phyloP scores from a whole-genome alignment of 2,329 filamentous ascomycete species.

The Calonectria pauciramosa region DNA sequence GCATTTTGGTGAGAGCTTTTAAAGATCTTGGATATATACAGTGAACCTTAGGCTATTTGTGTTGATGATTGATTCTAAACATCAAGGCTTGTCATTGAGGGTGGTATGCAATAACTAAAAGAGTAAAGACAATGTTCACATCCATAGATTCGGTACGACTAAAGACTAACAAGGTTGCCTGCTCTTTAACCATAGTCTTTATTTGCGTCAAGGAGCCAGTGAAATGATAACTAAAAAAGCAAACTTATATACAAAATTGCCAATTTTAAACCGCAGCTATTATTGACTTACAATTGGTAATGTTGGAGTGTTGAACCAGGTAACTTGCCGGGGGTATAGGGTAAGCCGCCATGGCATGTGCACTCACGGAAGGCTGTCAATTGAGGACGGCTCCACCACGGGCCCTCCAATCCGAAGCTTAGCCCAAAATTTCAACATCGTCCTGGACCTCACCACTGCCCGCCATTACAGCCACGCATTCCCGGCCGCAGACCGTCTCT shows the following conservation, averaged over 20 bases:
- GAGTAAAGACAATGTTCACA: neutral
- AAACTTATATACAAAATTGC: neutral
- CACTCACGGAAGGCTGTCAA: neutral
- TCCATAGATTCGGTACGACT: neutral
- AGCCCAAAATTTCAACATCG: slow-evolving; percentile 45
- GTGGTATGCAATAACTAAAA: neutral
- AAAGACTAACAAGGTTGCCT: neutral
- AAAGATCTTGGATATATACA: slow-evolving; percentile 37
- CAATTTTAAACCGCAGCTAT: too few relatives aligned
- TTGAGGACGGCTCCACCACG: slow-evolving; percentile 26
- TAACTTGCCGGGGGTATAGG: neutral
- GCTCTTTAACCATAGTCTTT: neutral
- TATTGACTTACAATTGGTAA: too few relatives aligned
- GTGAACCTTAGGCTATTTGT: neutral
- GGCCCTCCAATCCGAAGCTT: slow-evolving; percentile 37
- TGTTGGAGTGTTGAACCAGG: too few relatives aligned
- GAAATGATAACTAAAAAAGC: neutral
- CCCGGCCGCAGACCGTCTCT: slow-evolving; percentile 29
- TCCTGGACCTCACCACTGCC: slow-evolving; percentile 35
- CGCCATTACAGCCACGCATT: slow-evolving; percentile 30
- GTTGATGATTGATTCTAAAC: neutral
- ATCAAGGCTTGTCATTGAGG: neutral
- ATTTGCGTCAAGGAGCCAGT: neutral
- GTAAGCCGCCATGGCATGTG: neutral
- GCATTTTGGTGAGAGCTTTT: slow-evolving; percentile 53